Conservation (phyloP, 2,329 filamentous ascomycete species). For the Monilinia aucupariae region DNA sequence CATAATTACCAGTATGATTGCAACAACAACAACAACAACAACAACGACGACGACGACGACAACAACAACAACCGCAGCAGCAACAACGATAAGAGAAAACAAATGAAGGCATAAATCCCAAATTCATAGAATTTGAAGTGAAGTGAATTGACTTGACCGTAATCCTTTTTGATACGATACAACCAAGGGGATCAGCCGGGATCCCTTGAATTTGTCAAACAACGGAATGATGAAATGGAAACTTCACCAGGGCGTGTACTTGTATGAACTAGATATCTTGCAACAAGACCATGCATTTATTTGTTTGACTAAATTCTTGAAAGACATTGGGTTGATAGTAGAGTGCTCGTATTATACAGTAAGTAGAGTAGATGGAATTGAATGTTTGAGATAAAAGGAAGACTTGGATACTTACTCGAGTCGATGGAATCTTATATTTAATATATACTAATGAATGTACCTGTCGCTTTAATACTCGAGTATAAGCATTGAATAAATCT, state of each 20-base stretch:
- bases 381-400: no score
- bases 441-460: no score
- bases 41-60: no score
- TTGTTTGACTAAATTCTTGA: conserved; percentile 10
- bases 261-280: conserved; percentile 9
- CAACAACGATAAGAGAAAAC: background rate
- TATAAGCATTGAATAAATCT: no score
- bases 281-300: conserved; percentile 7
- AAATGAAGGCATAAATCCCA: background rate
- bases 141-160: background rate
- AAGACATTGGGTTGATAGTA: no score
- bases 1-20: no score
- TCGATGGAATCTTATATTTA: no score
- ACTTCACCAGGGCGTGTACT: conserved; percentile 1
- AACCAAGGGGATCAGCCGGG: conserved; percentile 14
- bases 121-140: background rate
- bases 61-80: no score
- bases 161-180: background rate
- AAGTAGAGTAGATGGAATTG: background rate
- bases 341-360: no score
- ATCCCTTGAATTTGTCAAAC: conserved; percentile 18
- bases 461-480: no score
- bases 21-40: no score
- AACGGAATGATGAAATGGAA: conserved; percentile 6
- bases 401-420: no score